These are phyloP conservation scores for Termitomyces bulborhizus DNA, from an alignment of 768 basidiomycete species.

Conservation along the genomic window DNA sequence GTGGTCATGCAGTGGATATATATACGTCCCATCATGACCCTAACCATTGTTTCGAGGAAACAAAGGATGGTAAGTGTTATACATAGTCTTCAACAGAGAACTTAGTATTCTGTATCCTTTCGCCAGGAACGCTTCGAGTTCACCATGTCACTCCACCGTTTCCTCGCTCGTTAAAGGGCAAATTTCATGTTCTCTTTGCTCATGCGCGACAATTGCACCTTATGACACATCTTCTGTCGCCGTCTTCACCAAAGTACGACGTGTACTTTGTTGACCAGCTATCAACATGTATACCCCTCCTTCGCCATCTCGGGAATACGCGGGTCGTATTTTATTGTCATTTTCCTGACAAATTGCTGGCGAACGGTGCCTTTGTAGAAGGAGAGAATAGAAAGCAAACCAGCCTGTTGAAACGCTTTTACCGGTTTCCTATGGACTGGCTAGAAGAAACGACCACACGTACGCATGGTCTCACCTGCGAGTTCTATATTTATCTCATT, in stretches of 20 bases:
- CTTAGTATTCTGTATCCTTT: not conserved
- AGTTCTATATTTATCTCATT: not conserved
- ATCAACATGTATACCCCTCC: slow-evolving; percentile 83
- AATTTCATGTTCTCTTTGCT: slow-evolving; percentile 85
- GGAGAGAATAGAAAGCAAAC: slow-evolving; percentile 37
- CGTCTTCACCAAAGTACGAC: slow-evolving; percentile 52
- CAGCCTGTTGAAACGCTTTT: slow-evolving; percentile 62
- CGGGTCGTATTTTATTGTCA: slow-evolving; percentile 97
- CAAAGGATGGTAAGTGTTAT: slow-evolving; percentile 60
- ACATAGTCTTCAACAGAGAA: not conserved
- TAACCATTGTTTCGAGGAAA: slow-evolving; percentile 89
- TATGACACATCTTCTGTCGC: slow-evolving; percentile 52
- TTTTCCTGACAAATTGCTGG: slow-evolving; percentile 92
- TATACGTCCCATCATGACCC: slow-evolving; percentile 94
- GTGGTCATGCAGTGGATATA: slow-evolving; percentile 81
- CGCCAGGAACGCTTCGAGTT: slow-evolving; percentile 74
- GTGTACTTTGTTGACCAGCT: slow-evolving; percentile 95
- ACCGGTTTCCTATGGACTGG: slow-evolving; percentile 86
- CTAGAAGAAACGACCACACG: slow-evolving; percentile 87
- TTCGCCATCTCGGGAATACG: slow-evolving; percentile 59
- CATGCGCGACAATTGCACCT: slow-evolving; percentile 87
- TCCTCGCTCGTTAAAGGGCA: slow-evolving; percentile 73
- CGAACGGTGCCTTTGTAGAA: slow-evolving; percentile 62
- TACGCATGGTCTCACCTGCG: slow-evolving; percentile 27
- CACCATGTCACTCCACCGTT: slow-evolving; percentile 68